These are phyloP conservation scores for Simplicillium aogashimaense DNA, from an alignment of 2,329 filamentous ascomycete species.

Conservation along the genomic window DNA sequence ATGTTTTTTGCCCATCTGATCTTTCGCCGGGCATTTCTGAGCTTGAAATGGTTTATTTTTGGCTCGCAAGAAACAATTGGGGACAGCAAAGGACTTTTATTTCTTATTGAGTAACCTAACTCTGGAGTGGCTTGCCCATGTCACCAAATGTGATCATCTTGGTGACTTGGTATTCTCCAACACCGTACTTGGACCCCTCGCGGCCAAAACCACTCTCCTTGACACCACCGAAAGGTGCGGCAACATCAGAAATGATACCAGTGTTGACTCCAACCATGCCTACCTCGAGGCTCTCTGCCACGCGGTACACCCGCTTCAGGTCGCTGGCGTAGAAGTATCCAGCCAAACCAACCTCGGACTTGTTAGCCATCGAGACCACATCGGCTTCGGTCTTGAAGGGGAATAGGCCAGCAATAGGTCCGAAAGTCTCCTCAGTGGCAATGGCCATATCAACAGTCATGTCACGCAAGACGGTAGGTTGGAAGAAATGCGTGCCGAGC, in stretches of 20 bases:
- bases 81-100: background rate
- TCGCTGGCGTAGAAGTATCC: slow-evolving; percentile 18
- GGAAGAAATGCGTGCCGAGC: slow-evolving; percentile 55
- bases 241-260: slow-evolving; percentile 15
- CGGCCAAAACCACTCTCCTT: slow-evolving; percentile 22
- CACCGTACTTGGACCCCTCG: slow-evolving; percentile 60
- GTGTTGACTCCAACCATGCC: slow-evolving; percentile 57
- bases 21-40: background rate
- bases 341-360: slow-evolving; percentile 27
- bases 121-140: slow-evolving; percentile 44
- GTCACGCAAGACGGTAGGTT: slow-evolving; percentile 59
- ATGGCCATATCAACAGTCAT: slow-evolving; percentile 11
- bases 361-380: slow-evolving; percentile 38
- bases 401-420: slow-evolving; percentile 28
- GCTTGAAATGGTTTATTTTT: background rate
- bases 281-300: slow-evolving; percentile 44
- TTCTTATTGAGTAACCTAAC: slow-evolving; percentile 11
- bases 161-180: slow-evolving; percentile 64
- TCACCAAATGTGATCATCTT: slow-evolving; percentile 53
- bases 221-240: slow-evolving; percentile 21
- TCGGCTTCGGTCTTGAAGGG: slow-evolving; percentile 39
- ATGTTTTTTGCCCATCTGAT: slow-evolving; percentile 1
- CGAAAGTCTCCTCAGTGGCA: slow-evolving; percentile 16
- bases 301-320: slow-evolving; percentile 23
- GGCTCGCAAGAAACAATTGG: background rate